These are phyloP conservation scores for Fusarium siculi DNA, from an alignment of 2,329 filamentous ascomycete species.

Conservation along the genomic window DNA sequence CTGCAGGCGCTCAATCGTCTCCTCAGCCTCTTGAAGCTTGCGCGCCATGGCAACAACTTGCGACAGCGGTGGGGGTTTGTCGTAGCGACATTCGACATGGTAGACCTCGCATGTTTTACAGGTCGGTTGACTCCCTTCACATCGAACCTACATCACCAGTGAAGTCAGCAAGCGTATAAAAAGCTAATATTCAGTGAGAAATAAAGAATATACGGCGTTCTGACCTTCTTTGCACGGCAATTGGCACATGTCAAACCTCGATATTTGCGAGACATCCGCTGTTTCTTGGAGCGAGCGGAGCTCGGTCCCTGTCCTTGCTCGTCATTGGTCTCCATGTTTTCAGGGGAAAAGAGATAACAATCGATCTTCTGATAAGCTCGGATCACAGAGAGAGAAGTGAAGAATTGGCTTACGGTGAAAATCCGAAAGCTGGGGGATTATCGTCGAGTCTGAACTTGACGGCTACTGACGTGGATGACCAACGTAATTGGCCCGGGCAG, in stretches of 20 bases:
- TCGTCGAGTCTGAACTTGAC: background rate
- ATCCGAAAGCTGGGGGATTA: background rate
- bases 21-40: background rate
- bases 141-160: background rate
- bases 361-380: background rate
- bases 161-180: background rate
- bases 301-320: background rate
- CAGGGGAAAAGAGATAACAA: background rate
- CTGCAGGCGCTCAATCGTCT: background rate
- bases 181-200: fast-evolving
- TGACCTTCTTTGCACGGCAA: slow-evolving; percentile 4
- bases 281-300: slow-evolving; percentile 1
- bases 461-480: background rate
- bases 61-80: background rate
- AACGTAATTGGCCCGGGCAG: background rate
- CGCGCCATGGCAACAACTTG: slow-evolving; percentile 5
- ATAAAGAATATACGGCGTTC: background rate
- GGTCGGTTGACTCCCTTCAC: slow-evolving; percentile 4
- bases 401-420: background rate
- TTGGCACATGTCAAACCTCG: slow-evolving; percentile 3
- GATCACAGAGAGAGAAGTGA: background rate
- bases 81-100: slow-evolving; percentile 6
- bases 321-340: background rate
- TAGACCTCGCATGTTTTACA: slow-evolving; percentile 14
- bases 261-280: slow-evolving; percentile 1